phyloP scores from a whole-genome alignment of 2,329 filamentous ascomycete species.

The Ophioceras dolichostomum region DNA sequence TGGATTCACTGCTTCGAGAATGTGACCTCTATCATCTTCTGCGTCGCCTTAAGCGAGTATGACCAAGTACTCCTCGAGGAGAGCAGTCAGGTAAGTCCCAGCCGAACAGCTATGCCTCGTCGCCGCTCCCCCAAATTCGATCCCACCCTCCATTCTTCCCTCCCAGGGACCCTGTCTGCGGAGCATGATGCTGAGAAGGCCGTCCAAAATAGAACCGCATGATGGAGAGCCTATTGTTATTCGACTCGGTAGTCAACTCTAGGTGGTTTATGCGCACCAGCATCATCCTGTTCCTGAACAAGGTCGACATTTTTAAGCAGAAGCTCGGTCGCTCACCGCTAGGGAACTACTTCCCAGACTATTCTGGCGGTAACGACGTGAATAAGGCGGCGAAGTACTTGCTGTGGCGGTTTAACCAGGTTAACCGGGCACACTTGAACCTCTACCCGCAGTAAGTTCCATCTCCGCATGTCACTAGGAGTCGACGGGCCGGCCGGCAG shows the following conservation, averaged over 20 bases:
- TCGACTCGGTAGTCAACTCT: conserved; percentile 97
- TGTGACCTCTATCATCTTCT: conserved; percentile 98
- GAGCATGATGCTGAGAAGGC: too few species aligned
- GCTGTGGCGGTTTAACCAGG: conserved; percentile 96
- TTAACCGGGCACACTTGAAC: conserved; percentile 91
- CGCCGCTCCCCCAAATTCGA: too few species aligned
- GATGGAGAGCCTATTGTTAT: conserved; percentile 95
- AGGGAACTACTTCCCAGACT: conserved; percentile 94
- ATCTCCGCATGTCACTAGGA: too few species aligned
- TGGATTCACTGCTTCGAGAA: conserved; percentile 99
- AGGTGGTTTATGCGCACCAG: conserved; percentile 98
- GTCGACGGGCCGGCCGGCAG: too few species aligned
- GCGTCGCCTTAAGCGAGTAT: conserved; percentile 94
- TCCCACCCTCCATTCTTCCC: too few species aligned
- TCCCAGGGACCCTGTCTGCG: too few species aligned
- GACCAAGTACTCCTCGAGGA: conserved; percentile 95
- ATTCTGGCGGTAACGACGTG: conserved; percentile 93
- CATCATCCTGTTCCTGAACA: conserved; percentile 97
- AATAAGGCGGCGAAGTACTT: conserved; percentile 97
- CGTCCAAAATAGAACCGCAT: conserved; percentile 99
- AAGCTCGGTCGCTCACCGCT: conserved; percentile 84
- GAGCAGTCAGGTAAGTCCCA: conserved; percentile 70
- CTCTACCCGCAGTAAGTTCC: conserved; percentile 85
- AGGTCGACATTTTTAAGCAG: conserved; percentile 95
- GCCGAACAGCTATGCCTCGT: not conserved